Base-by-base conservation (phyloP, 2,329 filamentous ascomycete species). In the Albifimbria verrucaria region DNA sequence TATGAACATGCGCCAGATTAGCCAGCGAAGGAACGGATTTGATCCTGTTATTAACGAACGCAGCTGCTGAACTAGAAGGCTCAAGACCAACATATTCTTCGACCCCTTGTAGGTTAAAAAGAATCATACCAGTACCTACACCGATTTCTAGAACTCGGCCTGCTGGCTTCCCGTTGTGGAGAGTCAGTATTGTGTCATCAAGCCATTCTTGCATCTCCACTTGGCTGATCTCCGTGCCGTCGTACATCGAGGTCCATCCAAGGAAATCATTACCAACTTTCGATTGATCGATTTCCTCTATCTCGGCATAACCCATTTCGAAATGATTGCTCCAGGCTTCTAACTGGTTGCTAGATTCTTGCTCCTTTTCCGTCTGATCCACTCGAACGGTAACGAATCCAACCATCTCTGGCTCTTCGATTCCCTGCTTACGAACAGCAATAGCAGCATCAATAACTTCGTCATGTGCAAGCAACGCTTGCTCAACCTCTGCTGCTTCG, bases 401-500 rank as follows among this genome's bases (percentile, higher is more conserved):
- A 10, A 51, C 44, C 7, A 62, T 24, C 7, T 55, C 42, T 4
- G 54, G 21, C 1, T 59, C 48, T 23, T 53, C 41, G 15, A 24
- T 43, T 1, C 48, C 52, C 2, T 56, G 23, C 2, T 53, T 15
- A 5, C 49, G 48, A 0, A 62, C 3, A 1, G 66, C 48, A 2
- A 53, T 55, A 12, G 51, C 61, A 1, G 61, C 59, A 28, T 64
- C 53, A 10, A 53, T 47, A 15, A 64, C 58, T 5, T 22, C 3
- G 2, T 48, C 39, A 12, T 62, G 53, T 2, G 12, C 49, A 15
- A 52, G 53, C 1, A 66, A 46, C 1, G 48, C 53, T 9, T 59
- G 55, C 17, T 69, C 66, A 3, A 69, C 58, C 28, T 69, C 66
- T 0, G 52, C 59, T 2, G 62, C 48, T 50, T 70, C 68, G 24